Base-by-base conservation (phyloP, 441 rosid species). In the Flueggea neowawraea region DNA sequence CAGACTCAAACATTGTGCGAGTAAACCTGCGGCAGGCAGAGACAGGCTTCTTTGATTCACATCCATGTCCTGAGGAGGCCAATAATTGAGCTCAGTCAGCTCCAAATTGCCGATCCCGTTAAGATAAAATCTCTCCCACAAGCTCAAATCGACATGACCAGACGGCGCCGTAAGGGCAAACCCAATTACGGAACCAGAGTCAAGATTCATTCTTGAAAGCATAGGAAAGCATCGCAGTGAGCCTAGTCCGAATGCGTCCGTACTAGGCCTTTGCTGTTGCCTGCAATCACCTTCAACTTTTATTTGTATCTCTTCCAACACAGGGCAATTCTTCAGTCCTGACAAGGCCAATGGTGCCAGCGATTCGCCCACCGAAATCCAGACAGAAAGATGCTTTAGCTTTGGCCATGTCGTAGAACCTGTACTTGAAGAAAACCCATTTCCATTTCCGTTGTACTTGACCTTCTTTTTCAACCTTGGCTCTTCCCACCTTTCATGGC, bases 61-160 rank as follows among this genome's bases (percentile, higher is more conserved):
- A 11, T 88, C 95, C 60, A 82, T 72, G 65, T 90, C 97, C 22
- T 83, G 92, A 0, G 97, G 93, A 3, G 95, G 97, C 90, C 95
- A 90, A 59, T 90, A 86, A 61, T 90, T 82, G 0, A 90, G 78
- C 63, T 83, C 86, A 0, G 33, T 75, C 9, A 88, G 82, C 68
- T 64, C 72, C 78, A 91, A 70, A 56, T 61, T 56, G 51, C 82
- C 80, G 0, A 91, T 85, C 41, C 91, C 94, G 0, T 73, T 78
- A 13, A 91, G 73, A 75, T 79, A 84, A 74, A 83, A 88, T 55
- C 97, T 84, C 76, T 91, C 97, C 93, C 96, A 91, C 65, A 83
- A 73, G 69, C 88, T 88, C 63, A 90, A 52, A 66, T 90, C 96
- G 73, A 76, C 83, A 59, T 84, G 80, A 45, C 85, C 88, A 0